These are phyloP conservation scores for Sideroxylon spinosum DNA, from an alignment of 179 eudicot genomes.

Conservation along the genomic window DNA sequence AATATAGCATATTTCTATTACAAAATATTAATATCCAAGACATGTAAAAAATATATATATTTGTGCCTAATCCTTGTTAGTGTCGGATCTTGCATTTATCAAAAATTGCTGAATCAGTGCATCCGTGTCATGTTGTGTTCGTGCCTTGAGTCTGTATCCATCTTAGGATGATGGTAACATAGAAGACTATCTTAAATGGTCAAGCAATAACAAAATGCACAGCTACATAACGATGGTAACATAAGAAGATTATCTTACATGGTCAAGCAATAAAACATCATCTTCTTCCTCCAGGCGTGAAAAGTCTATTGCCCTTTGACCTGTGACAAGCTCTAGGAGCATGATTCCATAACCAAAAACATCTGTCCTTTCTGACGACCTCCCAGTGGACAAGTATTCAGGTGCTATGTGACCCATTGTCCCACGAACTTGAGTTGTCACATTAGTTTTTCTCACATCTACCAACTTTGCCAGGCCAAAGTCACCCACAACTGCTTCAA, in stretches of 20 bases:
- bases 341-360: conserved; percentile 94
- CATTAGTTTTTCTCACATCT: conserved; percentile 84
- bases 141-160: too few relatives aligned
- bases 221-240: background rate
- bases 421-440: conserved; percentile 97
- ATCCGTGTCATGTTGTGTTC: too few relatives aligned
- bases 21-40: too few relatives aligned
- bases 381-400: conserved; percentile 91
- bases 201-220: background rate
- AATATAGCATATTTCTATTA: too few relatives aligned
- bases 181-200: too few relatives aligned
- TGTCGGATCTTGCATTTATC: too few relatives aligned
- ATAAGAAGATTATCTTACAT: conserved; percentile 46
- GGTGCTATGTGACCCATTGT: conserved; percentile 99
- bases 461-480: conserved; percentile 93
- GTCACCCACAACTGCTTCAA: conserved; percentile 96
- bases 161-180: too few relatives aligned
- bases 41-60: too few relatives aligned
- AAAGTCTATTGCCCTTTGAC: conserved; percentile 90
- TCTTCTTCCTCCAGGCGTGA: conserved; percentile 95
- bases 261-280: conserved; percentile 92
- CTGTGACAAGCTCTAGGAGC: conserved; percentile 90
- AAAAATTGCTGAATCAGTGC: too few relatives aligned
- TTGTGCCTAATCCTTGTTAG: too few relatives aligned
- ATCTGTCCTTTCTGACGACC: conserved; percentile 89